Percentiles rank a stretch among this genome's conserved stretches.
Conservation (phyloP, 108 stramenopile genomes). For the Pinguiococcus pyrenoidosus region DNA sequence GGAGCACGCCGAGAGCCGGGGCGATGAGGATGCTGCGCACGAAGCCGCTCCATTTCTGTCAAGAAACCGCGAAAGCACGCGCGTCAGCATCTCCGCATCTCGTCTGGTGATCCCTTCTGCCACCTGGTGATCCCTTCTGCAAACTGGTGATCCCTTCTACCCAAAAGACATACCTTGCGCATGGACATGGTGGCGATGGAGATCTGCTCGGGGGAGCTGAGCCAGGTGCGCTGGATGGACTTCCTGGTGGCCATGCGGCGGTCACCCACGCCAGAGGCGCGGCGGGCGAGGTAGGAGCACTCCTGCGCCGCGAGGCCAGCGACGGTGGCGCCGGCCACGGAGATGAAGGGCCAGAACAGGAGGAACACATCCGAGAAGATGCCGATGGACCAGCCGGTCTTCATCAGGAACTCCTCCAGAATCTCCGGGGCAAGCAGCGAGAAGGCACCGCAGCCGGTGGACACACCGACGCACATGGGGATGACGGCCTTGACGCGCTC, state of each 20-base stretch:
- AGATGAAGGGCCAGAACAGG: slow-evolving; percentile 51
- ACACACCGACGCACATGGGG: slow-evolving; percentile 69
- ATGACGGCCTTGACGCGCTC: slow-evolving; percentile 72
- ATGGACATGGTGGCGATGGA: slow-evolving; percentile 45
- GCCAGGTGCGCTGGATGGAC: slow-evolving; percentile 64
- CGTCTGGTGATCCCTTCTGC: no score
- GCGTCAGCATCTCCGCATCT: no score
- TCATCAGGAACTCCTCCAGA: slow-evolving; percentile 28
- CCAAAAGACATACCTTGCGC: no score
- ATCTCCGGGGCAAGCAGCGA: slow-evolving; percentile 57
- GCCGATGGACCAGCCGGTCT: slow-evolving; percentile 21
- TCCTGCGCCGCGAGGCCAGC: slow-evolving; percentile 55
- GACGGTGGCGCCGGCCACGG: slow-evolving; percentile 54
- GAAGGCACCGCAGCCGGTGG: no score
- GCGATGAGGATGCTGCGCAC: slow-evolving; percentile 50
- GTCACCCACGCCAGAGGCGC: slow-evolving; percentile 64
- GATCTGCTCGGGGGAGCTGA: slow-evolving; percentile 38
- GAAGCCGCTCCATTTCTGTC: slow-evolving; percentile 53
- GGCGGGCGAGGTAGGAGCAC: slow-evolving; percentile 32
- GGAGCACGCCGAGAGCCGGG: slow-evolving; percentile 53
- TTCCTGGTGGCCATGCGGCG: slow-evolving; percentile 60
- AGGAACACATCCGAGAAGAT: slow-evolving; percentile 53
- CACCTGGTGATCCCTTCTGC: no score
- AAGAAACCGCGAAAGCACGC: no score
- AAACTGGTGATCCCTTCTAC: no score